Percentiles rank a stretch among this genome's conserved stretches.
phyloP scores from a whole-genome alignment of 2,329 filamentous ascomycete species.

The Curvularia spicifera region DNA sequence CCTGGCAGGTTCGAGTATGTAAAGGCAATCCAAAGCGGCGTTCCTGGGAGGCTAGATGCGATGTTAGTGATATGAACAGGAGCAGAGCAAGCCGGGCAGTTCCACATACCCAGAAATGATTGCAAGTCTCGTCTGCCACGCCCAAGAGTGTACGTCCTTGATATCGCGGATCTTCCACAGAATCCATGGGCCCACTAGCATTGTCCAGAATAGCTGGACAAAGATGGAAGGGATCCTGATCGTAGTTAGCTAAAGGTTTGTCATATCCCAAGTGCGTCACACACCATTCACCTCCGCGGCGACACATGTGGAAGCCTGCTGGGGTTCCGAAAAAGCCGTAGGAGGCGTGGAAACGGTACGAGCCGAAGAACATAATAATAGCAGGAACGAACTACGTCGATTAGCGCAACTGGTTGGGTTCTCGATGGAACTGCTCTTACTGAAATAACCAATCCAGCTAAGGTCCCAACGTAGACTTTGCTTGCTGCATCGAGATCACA shows the following conservation, averaged over 20 bases:
- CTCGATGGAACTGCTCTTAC: slow-evolving; percentile 25
- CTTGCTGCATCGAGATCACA: slow-evolving; percentile 39
- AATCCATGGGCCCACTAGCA: slow-evolving; percentile 47
- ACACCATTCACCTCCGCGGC: slow-evolving; percentile 70
- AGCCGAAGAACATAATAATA: slow-evolving; percentile 66
- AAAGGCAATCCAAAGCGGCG: slow-evolving; percentile 48
- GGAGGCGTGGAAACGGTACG: slow-evolving; percentile 66
- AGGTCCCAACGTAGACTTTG: slow-evolving; percentile 44
- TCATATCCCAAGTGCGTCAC: slow-evolving; percentile 8
- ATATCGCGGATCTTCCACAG: slow-evolving; percentile 49
- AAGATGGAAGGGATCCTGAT: slow-evolving; percentile 47
- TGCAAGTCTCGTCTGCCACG: slow-evolving; percentile 49
- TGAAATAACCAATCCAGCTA: slow-evolving; percentile 38
- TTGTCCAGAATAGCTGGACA: slow-evolving; percentile 48
- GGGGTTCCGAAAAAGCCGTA: slow-evolving; percentile 62
- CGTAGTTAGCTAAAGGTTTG: slow-evolving; percentile 13
- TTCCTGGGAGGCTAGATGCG: slow-evolving; percentile 42
- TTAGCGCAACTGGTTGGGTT: slow-evolving; percentile 20
- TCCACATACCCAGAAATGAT: slow-evolving; percentile 45
- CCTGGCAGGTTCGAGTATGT: slow-evolving; percentile 38
- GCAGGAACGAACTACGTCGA: slow-evolving; percentile 62
- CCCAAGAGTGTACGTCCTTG: slow-evolving; percentile 48
- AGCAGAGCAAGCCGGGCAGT: background rate
- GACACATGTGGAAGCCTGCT: slow-evolving; percentile 52
- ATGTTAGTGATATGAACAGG: slow-evolving; percentile 26